These are phyloP conservation scores for Paramecium sonneborni DNA, from an alignment of 73 alveolate species.

Conservation along the genomic window DNA sequence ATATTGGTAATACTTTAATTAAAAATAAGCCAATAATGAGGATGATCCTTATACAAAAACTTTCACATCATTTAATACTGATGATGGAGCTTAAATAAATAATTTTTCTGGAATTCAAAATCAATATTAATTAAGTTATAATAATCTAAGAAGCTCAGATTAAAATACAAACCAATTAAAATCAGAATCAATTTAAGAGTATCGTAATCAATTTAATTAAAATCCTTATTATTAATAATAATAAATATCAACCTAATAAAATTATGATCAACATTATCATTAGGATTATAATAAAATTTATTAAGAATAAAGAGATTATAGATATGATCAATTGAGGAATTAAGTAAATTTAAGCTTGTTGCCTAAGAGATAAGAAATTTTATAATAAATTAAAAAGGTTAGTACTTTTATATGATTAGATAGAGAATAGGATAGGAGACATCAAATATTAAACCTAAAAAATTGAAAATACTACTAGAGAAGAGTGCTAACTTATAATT, in stretches of 20 bases:
- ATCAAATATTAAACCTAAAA: background rate
- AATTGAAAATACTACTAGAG: constrained; percentile 22
- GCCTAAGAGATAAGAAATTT: constrained; percentile 2
- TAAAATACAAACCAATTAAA: background rate
- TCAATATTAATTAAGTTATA: background rate
- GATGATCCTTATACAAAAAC: background rate
- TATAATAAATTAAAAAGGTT: background rate
- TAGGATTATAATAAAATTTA: background rate
- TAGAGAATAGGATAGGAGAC: background rate
- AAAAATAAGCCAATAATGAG: background rate
- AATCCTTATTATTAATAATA: background rate
- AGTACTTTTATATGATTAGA: background rate
- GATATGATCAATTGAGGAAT: background rate
- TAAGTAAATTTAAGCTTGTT: background rate
- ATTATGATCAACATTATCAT: background rate
- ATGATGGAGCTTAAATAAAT: background rate
- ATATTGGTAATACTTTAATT: background rate
- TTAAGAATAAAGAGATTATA: background rate
- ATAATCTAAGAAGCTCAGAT: background rate
- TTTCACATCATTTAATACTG: background rate
- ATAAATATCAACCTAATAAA: background rate
- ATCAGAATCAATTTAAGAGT: background rate
- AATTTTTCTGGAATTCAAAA: background rate
- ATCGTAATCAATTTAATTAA: background rate
- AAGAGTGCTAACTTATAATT: background rate